phyloP scores from a whole-genome alignment of 2,329 filamentous ascomycete species.

The Colletotrichum tabaci region DNA sequence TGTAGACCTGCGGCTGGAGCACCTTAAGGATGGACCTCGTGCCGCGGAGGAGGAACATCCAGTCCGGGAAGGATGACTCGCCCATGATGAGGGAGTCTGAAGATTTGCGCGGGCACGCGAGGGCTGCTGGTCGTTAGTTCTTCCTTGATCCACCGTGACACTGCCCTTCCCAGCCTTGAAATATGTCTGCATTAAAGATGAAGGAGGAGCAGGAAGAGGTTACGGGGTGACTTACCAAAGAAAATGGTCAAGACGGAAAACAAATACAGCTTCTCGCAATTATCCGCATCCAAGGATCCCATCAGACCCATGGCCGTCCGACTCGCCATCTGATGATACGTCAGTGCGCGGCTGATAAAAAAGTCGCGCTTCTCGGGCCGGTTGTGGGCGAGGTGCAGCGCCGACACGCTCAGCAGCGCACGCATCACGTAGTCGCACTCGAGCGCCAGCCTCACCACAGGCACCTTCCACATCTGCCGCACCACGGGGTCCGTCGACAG shows the following conservation, averaged over 20 bases:
- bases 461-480: slow-evolving; percentile 62
- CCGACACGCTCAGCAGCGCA: slow-evolving; percentile 64
- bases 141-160: neutral
- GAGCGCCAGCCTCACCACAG: slow-evolving; percentile 63
- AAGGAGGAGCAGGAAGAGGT: neutral
- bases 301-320: slow-evolving; percentile 43
- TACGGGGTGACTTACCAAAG: slow-evolving; percentile 45
- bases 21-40: slow-evolving; percentile 46
- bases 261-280: slow-evolving; percentile 47
- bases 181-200: too few species aligned
- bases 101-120: slow-evolving; percentile 49
- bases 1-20: slow-evolving; percentile 43
- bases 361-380: slow-evolving; percentile 54
- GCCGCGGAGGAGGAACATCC: slow-evolving; percentile 51
- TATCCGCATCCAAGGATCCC: slow-evolving; percentile 40
- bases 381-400: slow-evolving; percentile 63
- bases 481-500: slow-evolving; percentile 58
- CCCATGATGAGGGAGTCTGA: slow-evolving; percentile 50
- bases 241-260: slow-evolving; percentile 54
- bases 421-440: slow-evolving; percentile 64
- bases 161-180: too few species aligned
- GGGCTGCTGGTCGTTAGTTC: slow-evolving; percentile 28
- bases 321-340: slow-evolving; percentile 43
- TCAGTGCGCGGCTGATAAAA: slow-evolving; percentile 50
- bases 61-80: slow-evolving; percentile 49